Percentiles rank a stretch among this genome's conserved stretches.
Conservation (phyloP, 176 grass and related monocot species). For the Oryza meyeriana region DNA sequence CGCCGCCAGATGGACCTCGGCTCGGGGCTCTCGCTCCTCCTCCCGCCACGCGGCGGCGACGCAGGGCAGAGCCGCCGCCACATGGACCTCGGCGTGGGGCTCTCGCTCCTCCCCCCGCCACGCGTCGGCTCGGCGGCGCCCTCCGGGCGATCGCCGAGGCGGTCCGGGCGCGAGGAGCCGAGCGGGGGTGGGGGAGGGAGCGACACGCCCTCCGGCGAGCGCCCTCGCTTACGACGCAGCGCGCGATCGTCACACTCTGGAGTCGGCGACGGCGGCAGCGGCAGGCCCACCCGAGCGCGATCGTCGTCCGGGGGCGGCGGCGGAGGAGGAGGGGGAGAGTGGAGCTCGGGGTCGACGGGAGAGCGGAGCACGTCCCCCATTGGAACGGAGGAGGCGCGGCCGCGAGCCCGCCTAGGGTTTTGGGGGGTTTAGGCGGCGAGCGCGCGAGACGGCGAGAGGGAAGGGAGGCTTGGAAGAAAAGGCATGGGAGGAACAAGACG, state of each 20-base stretch:
- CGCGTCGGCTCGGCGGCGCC: background rate
- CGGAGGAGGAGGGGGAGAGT: constrained; percentile 24
- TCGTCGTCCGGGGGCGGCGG: background rate
- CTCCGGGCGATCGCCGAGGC: constrained; percentile 27
- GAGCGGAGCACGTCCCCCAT: constrained; percentile 6
- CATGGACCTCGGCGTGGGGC: constrained; percentile 21
- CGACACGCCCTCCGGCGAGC: background rate
- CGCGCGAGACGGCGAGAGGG: background rate
- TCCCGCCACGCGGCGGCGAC: background rate
- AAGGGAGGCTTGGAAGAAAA: background rate
- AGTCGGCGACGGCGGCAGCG: background rate
- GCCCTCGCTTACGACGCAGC: constrained; percentile 12
- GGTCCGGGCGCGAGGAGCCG: constrained; percentile 19
- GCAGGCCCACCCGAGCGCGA: constrained; percentile 13
- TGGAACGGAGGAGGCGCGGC: background rate
- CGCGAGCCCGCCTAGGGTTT: background rate
- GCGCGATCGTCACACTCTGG: background rate
- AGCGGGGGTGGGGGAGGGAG: constrained; percentile 21
- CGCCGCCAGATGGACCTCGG: background rate
- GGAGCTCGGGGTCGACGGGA: background rate
- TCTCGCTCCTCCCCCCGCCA: constrained; percentile 28
- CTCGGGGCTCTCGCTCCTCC: constrained; percentile 42
- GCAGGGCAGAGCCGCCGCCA: background rate
- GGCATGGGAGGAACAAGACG: background rate
- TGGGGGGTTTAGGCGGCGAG: background rate